These are phyloP conservation scores for Luffa aegyptiaca DNA, from an alignment of 306 rosid genomes.

Conservation along the genomic window DNA sequence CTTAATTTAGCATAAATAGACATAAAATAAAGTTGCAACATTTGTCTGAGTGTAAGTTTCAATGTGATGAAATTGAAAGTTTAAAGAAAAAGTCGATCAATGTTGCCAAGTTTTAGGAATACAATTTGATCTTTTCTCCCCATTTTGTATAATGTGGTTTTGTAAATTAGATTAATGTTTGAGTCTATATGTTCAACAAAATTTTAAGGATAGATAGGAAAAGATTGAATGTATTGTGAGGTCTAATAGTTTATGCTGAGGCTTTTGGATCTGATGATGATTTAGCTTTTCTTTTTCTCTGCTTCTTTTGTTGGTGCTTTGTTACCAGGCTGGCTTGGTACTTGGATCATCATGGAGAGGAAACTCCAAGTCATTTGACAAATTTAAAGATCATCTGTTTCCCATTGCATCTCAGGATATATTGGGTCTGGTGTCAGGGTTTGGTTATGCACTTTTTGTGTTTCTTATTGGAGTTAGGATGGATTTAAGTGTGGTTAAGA, in stretches of 20 bases:
- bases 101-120: not conserved
- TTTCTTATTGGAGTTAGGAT: slow-evolving; percentile 60
- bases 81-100: not conserved
- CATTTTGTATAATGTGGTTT: not conserved
- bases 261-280: not conserved
- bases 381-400: slow-evolving; percentile 15
- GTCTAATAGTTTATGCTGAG: not conserved
- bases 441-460: slow-evolving; percentile 45
- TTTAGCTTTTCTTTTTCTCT: not conserved
- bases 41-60: not conserved
- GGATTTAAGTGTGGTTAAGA: slow-evolving; percentile 32
- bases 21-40: not conserved
- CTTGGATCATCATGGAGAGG: slow-evolving; percentile 1
- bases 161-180: not conserved
- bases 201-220: not conserved
- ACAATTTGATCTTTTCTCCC: not conserved
- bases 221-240: not conserved
- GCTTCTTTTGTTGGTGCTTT: not conserved
- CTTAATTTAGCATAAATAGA: too few species aligned
- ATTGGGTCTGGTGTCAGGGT: slow-evolving; percentile 27
- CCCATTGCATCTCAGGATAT: slow-evolving; percentile 28
- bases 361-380: not conserved
- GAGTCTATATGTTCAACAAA: not conserved
- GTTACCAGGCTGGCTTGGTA: not conserved
- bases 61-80: not conserved